These are phyloP conservation scores for Cetraspora pellucida DNA, from an alignment of 192 early-diverging fungal genomes.

Conservation along the genomic window DNA sequence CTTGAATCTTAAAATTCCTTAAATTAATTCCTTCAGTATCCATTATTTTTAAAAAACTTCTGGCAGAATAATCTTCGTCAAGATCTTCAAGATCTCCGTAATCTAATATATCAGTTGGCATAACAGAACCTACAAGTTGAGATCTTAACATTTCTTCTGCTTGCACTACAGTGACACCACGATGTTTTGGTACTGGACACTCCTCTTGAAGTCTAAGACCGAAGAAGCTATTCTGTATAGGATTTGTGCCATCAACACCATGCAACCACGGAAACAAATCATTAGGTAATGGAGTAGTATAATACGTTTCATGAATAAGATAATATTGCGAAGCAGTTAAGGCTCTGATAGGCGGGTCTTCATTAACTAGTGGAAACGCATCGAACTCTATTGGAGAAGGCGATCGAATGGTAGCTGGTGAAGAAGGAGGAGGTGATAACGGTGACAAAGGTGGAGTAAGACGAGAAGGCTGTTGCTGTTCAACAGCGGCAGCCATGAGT, in stretches of 20 bases:
- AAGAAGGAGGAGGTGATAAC: not conserved
- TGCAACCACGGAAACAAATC: slow-evolving; percentile 66
- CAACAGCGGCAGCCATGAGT: too few relatives aligned
- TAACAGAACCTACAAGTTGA: slow-evolving; percentile 55
- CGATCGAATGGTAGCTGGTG: slow-evolving; percentile 8
- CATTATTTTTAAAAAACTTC: slow-evolving; percentile 35
- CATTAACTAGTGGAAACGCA: slow-evolving; percentile 36
- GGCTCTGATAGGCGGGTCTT: slow-evolving; percentile 41
- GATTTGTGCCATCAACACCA: slow-evolving; percentile 54
- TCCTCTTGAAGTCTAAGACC: slow-evolving; percentile 37
- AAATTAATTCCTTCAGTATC: slow-evolving; percentile 54
- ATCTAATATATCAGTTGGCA: slow-evolving; percentile 51
- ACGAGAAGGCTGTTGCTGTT: too few relatives aligned
- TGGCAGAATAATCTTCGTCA: slow-evolving; percentile 1
- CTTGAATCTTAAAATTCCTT: slow-evolving; percentile 59
- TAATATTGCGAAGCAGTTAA: slow-evolving; percentile 47
- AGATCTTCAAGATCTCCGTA: not conserved
- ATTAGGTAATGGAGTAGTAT: slow-evolving; percentile 50
- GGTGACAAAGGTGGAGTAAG: slow-evolving; percentile 20
- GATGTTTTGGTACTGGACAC: slow-evolving; percentile 41
- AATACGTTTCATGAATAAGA: slow-evolving; percentile 45
- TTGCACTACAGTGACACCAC: slow-evolving; percentile 45
- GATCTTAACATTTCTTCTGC: slow-evolving; percentile 35
- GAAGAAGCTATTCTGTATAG: slow-evolving; percentile 58
- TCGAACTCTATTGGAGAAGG: slow-evolving; percentile 18